A percentile compares a stretch with the other conserved stretches of the same genome.
Conservation (phyloP, 306 rosid genomes). For the Quercus gilva region DNA sequence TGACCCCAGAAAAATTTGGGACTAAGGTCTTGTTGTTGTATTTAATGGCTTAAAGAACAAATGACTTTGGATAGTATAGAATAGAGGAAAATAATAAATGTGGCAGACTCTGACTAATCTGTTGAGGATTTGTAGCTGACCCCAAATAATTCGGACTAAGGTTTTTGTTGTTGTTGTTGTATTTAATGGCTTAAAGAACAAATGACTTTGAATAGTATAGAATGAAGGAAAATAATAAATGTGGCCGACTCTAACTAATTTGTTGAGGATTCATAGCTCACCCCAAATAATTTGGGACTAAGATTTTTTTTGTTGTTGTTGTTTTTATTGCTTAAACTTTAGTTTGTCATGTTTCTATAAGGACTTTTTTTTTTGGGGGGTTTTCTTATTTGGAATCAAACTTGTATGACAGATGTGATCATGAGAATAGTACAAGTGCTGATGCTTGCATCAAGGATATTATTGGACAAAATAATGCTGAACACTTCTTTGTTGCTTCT, state of each 20-base stretch:
- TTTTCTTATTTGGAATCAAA: slow-evolving; percentile 5
- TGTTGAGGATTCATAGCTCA: not conserved
- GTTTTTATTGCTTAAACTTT: not conserved
- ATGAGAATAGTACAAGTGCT: slow-evolving; percentile 46
- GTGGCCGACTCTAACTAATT: not conserved
- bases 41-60: no score
- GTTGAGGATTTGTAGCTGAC: not conserved
- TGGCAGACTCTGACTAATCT: not conserved
- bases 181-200: no score
- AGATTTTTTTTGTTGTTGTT: no score
- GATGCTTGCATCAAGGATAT: slow-evolving; percentile 64
- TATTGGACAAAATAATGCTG: slow-evolving; percentile 64
- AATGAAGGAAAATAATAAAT: no score
- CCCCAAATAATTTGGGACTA: not conserved
- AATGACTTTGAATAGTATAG: no score
- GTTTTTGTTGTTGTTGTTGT: no score
- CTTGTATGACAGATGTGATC: slow-evolving; percentile 58
- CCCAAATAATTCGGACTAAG: not conserved
- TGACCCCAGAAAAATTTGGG: no score
- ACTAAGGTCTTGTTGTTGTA: no score
- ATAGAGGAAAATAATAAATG: no score
- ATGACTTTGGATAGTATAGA: no score
- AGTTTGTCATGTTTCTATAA: no score
- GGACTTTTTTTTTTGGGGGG: no score
- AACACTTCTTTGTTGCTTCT: slow-evolving; percentile 82